Conservation (phyloP, 1,284 basidiomycete genomes). For the Coniferiporia sulphurascens region DNA sequence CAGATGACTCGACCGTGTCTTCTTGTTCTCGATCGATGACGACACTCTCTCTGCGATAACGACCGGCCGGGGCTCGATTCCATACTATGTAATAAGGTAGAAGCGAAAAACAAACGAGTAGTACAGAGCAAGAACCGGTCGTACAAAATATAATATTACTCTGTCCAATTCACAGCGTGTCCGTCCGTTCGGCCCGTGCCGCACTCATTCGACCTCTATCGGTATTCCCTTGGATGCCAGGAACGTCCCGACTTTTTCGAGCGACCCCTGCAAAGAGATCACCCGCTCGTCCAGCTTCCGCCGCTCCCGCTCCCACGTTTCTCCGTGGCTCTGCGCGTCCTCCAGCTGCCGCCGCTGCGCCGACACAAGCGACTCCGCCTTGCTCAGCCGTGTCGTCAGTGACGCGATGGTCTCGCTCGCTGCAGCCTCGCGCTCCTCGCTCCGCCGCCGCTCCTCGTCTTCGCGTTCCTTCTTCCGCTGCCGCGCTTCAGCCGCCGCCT, state of each 20-base stretch:
- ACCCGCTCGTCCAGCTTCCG: background rate
- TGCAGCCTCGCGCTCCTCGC: slow-evolving; percentile 5
- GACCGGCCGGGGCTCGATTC: no score
- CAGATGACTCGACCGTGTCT: no score
- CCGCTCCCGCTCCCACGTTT: background rate
- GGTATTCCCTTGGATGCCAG: slow-evolving; percentile 11
- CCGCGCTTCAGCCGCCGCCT: slow-evolving; percentile 1
- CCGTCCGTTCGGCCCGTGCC: no score
- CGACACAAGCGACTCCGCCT: background rate
- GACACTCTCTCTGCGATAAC: no score
- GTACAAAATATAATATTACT: no score
- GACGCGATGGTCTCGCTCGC: background rate
- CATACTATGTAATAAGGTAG: no score
- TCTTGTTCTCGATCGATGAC: no score
- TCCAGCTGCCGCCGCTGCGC: background rate
- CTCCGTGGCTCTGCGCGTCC: slow-evolving; percentile 1
- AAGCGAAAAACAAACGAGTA: no score
- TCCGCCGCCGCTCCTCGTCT: slow-evolving; percentile 1
- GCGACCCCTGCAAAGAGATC: slow-evolving; percentile 3
- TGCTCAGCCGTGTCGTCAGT: background rate
- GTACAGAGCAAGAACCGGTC: no score
- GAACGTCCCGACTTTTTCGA: slow-evolving; percentile 8
- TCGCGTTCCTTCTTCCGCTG: background rate
- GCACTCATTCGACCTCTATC: background rate
- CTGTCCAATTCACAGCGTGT: no score